Evolutionary conservation across 768 basidiomycete species (phyloP), one percentile per base, ranked within the genome.

Genomic region (Phanerochaete sordida): DNA sequence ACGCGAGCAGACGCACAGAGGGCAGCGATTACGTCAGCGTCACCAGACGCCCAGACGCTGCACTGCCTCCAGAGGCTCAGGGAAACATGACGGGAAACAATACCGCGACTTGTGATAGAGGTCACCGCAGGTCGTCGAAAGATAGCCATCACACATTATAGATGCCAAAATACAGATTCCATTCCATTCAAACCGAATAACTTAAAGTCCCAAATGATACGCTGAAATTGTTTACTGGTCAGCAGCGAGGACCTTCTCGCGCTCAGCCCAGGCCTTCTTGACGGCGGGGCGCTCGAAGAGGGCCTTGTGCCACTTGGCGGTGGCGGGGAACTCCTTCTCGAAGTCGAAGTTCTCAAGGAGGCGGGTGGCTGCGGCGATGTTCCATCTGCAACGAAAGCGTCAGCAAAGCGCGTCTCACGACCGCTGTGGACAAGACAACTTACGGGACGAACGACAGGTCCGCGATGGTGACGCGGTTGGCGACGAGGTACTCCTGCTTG

Each of bases 401-500:
- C 6, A 33, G 56, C 16, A 16, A 13, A 30, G 24, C 26, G 24
- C 21, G 21, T 12, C 5, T 49, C 37, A 21, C 5, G 23, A 15
- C 23, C 12, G 33, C 21, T 48, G 26, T 23, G 21, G 37, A 15
- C 2, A 35, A 35, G 7, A 3, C 6, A 15, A 56, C 62, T 56
- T 35, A 65, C 62, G 59, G n/a, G 53, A 64, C 27, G 58, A 65
- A 64, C 16, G 63, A 59, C 13, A 67, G 30, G 46, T 66, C 65
- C 8, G 59, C 64, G 33, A 66, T 55, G 31, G 65, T 65, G 12
- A 31, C 27, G 56, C 65, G 64, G 23, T 46, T 54, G 13, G 62
- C 65, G 15, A 67, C 66, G 11, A 62, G 61, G 56, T 60, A 69
- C 39, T 63, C 62, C 47, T 65, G 63, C 59, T 66, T 68, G 5